Base-by-base conservation (phyloP, 768 basidiomycete genomes). In the Panaeolus cyanescens region DNA sequence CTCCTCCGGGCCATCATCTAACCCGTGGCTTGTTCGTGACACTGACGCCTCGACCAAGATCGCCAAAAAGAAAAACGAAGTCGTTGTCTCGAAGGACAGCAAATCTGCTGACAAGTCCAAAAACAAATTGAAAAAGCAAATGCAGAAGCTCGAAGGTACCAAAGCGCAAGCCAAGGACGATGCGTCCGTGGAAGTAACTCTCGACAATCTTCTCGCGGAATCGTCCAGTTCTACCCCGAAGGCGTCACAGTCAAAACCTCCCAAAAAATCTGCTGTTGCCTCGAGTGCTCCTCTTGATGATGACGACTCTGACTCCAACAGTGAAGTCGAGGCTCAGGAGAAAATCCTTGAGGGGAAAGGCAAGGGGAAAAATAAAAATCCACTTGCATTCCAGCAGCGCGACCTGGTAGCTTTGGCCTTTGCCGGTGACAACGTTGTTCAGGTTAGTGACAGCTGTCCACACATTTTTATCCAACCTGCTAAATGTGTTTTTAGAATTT, bases 341-440 rank as follows among this genome's bases (percentile, higher is more conserved):
- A 75, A 76, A 42, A 68, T 69, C 0, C 67, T 82, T 1, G 71
- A 73, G 55, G 58, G 64, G 57, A 85, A 77, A 65, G 69, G 73
- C 40, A 87, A 82, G 69, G 78, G 71, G 59, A 85, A 80, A 71
- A 75, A 56, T 56, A 79, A 68, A 65, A 78, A 77, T 22, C 71
- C 85, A 0, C 84, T 82, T 56, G 91, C 92, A 0, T 95, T 98
- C 75, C 82, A 92, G 71, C 96, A 99, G 73, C 83, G 93, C 36
- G 95, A 99, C 65, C 80, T 99, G 12, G 95, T 99, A 12, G 92
- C 95, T 1, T 87, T 88, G 58, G 97, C 97, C 0, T 99, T 99
- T 77, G 96, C 96, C 1, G 96, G 95, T 2, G 97, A 99, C 73
- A 93, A 99, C 65, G 96, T 99, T 32, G 88, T 97, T 5, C 88